These are phyloP conservation scores for Linanthus parryae DNA, from an alignment of 148 eudicot species.

Conservation along the genomic window DNA sequence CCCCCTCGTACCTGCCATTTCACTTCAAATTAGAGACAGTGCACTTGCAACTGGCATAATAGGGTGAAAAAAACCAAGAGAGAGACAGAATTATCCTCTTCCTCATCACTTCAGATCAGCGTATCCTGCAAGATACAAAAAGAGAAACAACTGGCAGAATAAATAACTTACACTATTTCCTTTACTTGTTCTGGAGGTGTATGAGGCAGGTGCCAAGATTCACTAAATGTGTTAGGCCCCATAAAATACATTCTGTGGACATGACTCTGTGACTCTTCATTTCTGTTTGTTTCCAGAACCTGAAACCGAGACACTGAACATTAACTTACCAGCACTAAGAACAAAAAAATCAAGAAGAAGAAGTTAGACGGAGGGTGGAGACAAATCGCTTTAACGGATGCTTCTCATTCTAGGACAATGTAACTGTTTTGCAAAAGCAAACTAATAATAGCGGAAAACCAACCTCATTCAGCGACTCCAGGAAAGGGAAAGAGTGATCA, in stretches of 20 bases:
- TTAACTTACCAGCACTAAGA: not conserved
- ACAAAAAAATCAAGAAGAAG: not conserved
- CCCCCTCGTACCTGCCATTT: constrained; percentile 81
- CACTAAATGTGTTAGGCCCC: constrained; percentile 90
- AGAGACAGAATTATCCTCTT: not conserved
- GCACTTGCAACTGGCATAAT: not conserved
- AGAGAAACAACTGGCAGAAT: not conserved
- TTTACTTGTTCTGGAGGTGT: constrained; percentile 89
- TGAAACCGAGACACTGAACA: constrained; percentile 19
- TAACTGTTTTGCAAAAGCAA: too few relatives aligned
- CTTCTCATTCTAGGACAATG: too few relatives aligned
- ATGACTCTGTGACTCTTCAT: constrained; percentile 88
- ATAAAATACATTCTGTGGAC: constrained; percentile 93
- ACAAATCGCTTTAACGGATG: too few relatives aligned
- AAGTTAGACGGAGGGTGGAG: not conserved
- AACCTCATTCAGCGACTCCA: constrained; percentile 99
- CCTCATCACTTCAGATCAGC: too few relatives aligned
- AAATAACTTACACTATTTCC: constrained; percentile 68
- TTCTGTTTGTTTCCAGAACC: constrained; percentile 97
- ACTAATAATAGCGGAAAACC: not conserved
- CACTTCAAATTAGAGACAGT: constrained; percentile 1
- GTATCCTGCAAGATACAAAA: not conserved
- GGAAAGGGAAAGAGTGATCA: constrained; percentile 93
- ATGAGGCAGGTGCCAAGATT: constrained; percentile 97
- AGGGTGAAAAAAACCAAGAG: not conserved